These are phyloP conservation scores for Podospora comata DNA, from an alignment of 495 filamentous ascomycete species.

Conservation along the genomic window DNA sequence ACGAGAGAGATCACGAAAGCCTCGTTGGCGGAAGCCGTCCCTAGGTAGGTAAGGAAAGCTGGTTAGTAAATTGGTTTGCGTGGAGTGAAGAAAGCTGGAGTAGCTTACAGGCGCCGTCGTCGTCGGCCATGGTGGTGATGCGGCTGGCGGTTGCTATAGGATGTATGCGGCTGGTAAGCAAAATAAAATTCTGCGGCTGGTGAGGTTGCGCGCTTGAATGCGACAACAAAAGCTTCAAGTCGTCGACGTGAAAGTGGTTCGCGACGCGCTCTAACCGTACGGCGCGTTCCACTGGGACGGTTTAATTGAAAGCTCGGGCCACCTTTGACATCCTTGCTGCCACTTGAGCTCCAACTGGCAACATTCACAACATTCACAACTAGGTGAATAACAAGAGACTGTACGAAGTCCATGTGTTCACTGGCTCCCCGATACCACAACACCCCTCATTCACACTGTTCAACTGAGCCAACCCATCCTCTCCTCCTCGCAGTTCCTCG, in stretches of 20 bases:
- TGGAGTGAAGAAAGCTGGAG: neutral
- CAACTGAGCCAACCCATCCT: neutral
- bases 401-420: no score
- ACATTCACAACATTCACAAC: no score
- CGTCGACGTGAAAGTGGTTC: neutral
- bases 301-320: slow-evolving; percentile 15
- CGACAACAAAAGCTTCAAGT: neutral
- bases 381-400: no score
- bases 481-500: neutral
- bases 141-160: neutral
- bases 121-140: slow-evolving; percentile 16
- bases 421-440: no score
- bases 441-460: neutral
- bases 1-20: slow-evolving; percentile 69
- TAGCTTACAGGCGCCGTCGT: slow-evolving; percentile 26
- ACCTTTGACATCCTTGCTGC: neutral
- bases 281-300: neutral
- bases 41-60: slow-evolving; percentile 38
- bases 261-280: neutral
- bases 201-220: neutral
- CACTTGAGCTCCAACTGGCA: neutral
- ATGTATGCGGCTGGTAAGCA: neutral
- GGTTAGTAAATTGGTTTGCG: neutral
- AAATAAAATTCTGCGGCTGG: neutral
- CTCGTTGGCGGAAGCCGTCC: slow-evolving; percentile 73